A percentile compares a stretch with the other conserved stretches of the same genome.
These are phyloP conservation scores for Teunomyces funiuensis DNA, from an alignment of 805 yeast species.

Conservation along the genomic window DNA sequence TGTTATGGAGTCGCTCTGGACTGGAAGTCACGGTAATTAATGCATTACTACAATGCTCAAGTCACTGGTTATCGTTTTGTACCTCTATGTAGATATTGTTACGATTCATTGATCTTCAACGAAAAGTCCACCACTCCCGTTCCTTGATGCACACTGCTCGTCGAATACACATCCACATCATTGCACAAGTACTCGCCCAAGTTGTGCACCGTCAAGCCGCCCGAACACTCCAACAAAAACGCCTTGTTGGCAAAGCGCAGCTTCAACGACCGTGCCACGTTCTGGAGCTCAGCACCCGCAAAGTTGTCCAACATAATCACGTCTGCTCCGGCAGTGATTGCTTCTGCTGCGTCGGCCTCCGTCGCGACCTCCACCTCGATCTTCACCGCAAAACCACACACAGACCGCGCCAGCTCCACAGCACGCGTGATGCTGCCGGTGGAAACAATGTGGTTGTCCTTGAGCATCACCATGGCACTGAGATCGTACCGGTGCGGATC, in stretches of 20 bases:
- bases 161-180: conserved; percentile 85
- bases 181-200: conserved; percentile 64
- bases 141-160: conserved; percentile 94
- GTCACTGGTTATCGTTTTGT: no score
- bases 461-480: conserved; percentile 92
- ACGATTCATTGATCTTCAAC: conserved; percentile 54
- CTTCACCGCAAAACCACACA: conserved; percentile 85
- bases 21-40: no score
- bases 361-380: conserved; percentile 90
- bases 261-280: conserved; percentile 66
- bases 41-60: no score
- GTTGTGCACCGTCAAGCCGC: conserved; percentile 78
- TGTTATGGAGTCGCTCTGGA: no score
- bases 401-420: conserved; percentile 70
- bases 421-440: conserved; percentile 91
- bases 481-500: conserved; percentile 91
- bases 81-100: no score
- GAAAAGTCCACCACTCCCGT: conserved; percentile 79
- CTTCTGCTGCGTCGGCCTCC: conserved; percentile 86
- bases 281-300: conserved; percentile 58
- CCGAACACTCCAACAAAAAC: conserved; percentile 85
- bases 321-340: conserved; percentile 93
- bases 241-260: conserved; percentile 47
- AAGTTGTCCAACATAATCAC: conserved; percentile 94
- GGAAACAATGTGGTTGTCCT: conserved; percentile 91